Conservation (phyloP, 2,329 filamentous ascomycete genomes). For the Clonostachys rosea region DNA sequence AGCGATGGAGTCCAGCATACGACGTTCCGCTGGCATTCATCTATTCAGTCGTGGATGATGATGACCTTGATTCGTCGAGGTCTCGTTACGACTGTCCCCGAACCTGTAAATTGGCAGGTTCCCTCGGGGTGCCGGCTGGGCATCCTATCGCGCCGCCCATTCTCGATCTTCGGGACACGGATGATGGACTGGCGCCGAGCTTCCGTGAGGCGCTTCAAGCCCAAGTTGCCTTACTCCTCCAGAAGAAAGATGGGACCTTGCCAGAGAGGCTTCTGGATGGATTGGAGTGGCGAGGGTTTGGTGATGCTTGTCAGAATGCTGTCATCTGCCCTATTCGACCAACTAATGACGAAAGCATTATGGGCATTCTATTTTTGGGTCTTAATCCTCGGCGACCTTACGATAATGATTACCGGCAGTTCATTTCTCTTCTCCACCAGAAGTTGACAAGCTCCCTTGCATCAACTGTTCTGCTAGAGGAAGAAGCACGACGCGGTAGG, state of each 20-base stretch:
- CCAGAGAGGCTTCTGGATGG: slow-evolving; percentile 53
- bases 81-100: slow-evolving; percentile 22
- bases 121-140: slow-evolving; percentile 35
- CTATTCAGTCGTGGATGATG: slow-evolving; percentile 40
- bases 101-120: slow-evolving; percentile 36
- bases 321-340: slow-evolving; percentile 67
- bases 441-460: slow-evolving; percentile 65
- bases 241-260: slow-evolving; percentile 45
- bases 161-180: slow-evolving; percentile 26
- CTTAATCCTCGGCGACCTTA: slow-evolving; percentile 68
- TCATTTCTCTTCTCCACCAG: slow-evolving; percentile 49
- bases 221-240: slow-evolving; percentile 31
- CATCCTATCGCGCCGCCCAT: slow-evolving; percentile 33
- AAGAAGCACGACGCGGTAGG: slow-evolving; percentile 57
- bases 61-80: slow-evolving; percentile 14
- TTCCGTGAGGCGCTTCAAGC: slow-evolving; percentile 31
- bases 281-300: slow-evolving; percentile 58
- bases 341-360: slow-evolving; percentile 58
- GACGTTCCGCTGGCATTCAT: slow-evolving; percentile 47
- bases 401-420: slow-evolving; percentile 68
- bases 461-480: slow-evolving; percentile 66
- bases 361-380: slow-evolving; percentile 66
- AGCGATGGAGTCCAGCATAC: slow-evolving; percentile 33
- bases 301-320: slow-evolving; percentile 58
- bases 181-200: slow-evolving; percentile 28